Percentiles rank a stretch among this genome's conserved stretches.
Evolutionary conservation across 2,329 filamentous ascomycete genomes (phyloP).

Genomic region (Talaromyces verruculosus): DNA sequence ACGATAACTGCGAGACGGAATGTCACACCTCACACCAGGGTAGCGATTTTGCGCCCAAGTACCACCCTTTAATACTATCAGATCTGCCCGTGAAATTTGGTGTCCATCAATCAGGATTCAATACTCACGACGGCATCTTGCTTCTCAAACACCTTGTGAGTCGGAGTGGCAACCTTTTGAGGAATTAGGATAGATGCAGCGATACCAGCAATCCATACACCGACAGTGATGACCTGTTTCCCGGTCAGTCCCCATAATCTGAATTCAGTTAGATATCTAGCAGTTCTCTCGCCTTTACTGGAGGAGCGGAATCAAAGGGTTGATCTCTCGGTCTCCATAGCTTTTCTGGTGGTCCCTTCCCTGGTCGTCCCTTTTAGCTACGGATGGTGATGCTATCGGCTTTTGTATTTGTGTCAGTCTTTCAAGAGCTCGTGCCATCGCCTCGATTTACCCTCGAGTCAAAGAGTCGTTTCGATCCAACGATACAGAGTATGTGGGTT

Average conservation of each 20-base stretch:
- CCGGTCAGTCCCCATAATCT: not conserved
- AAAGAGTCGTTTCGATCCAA: not conserved
- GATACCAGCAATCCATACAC: conserved; percentile 18
- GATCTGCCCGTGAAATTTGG: not conserved
- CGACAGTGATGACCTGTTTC: conserved; percentile 21
- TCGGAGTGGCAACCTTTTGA: conserved; percentile 21
- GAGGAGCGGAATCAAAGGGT: conserved; percentile 20
- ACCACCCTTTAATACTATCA: conserved; percentile 16
- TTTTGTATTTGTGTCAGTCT: conserved; percentile 21
- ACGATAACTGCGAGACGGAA: conserved; percentile 18
- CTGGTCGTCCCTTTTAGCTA: not conserved
- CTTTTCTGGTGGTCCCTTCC: not conserved
- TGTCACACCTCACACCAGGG: conserved; percentile 21
- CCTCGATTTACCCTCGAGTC: not conserved
- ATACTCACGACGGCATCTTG: conserved; percentile 21
- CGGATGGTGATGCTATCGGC: conserved; percentile 10
- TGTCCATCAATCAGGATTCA: not conserved
- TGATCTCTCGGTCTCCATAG: conserved; percentile 21
- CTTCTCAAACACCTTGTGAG: conserved; percentile 22
- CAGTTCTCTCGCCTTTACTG: conserved; percentile 20
- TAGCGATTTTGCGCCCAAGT: conserved; percentile 25
- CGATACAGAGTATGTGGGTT: not conserved
- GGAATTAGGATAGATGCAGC: conserved; percentile 22
- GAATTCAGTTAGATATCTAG: not conserved
- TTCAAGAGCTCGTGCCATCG: conserved; percentile 19